Conservation (phyloP, 352 stramenopile genomes). For the Phytopythium sindhum region DNA sequence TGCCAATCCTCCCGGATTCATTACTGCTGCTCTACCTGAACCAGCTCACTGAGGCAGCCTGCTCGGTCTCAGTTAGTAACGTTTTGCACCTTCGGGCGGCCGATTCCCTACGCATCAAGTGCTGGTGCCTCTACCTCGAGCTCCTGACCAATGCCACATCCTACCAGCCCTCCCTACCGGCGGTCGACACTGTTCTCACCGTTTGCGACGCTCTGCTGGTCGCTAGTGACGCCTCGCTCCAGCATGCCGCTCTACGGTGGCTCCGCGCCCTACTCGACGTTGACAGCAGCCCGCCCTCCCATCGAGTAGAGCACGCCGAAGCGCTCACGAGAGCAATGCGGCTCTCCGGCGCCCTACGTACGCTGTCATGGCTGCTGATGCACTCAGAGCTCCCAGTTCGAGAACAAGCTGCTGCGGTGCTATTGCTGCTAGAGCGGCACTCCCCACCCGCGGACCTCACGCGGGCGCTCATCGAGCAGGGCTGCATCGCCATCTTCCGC, state of each 20-base stretch:
- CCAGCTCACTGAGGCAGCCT: not conserved
- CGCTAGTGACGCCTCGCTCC: conserved; percentile 7
- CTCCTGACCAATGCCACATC: not conserved
- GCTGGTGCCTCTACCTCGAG: not conserved
- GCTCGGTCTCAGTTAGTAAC: not conserved
- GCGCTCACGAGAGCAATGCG: conserved; percentile 21
- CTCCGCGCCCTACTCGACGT: conserved; percentile 15
- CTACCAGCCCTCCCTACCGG: not conserved
- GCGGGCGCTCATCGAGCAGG: conserved; percentile 42
- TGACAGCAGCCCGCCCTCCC: not conserved
- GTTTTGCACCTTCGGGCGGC: not conserved
- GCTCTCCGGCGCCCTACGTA: conserved; percentile 34
- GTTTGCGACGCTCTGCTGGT: not conserved
- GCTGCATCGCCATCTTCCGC: conserved; percentile 36
- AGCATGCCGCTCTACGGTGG: conserved; percentile 17
- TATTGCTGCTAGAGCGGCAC: conserved; percentile 14
- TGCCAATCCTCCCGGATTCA: not conserved
- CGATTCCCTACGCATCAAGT: not conserved
- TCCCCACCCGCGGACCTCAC: conserved; percentile 31
- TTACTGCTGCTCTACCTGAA: not conserved
- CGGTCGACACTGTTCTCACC: not conserved
- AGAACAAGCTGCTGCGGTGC: conserved; percentile 12
- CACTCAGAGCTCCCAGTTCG: conserved; percentile 19
- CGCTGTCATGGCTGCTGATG: conserved; percentile 33
- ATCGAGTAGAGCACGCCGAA: conserved; percentile 8